Evolutionary conservation across 2,329 filamentous ascomycete genomes (phyloP), one percentile per base, ranked within the genome.

Genomic region (Penicillium palitans): DNA sequence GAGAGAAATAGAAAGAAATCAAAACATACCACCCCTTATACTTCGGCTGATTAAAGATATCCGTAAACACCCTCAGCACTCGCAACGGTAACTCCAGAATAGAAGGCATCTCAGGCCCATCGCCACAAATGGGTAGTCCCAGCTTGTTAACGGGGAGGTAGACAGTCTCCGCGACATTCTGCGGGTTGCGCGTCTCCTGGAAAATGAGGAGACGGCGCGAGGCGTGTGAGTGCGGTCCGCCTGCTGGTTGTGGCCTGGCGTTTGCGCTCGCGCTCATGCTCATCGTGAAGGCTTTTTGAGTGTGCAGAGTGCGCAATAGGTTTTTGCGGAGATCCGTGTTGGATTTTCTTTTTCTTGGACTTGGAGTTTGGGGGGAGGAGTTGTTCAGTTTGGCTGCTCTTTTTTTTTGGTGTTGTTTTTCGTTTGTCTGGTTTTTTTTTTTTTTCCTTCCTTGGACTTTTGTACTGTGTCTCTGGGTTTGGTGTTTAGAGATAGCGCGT

Each of bases 1-100:
- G 35, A 58, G 29, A 27, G 39, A 42, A 19, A 44, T 21, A 21
- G 27, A 27, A n/a, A 40, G 41, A 54, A 47, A 52, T 35, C 29
- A 48, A 35, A 15, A 59, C 52, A 40, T 63, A 76, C 73, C 73
- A 76, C 37, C 72, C 72, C 64, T 74, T 74, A 64, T 73, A 76
- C 59, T 71, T 74, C 2, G 68, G 69, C 54, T 70, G 66, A 63
- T 75, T 75, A 31, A 76, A 76, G 57, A 75, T 72, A 39, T 75
- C 73, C 41, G 73, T 76, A 60, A 76, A 75, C n/a, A 67, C 71
- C 47, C 61, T 68, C 58, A 76, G 35, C 27, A 72, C 69, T 13
- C 70, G 63, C 57, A 76, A 49, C 25, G 73, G 73, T 46, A 76
- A 52, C 29, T 75, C 71, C 39, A 74, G 52, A 7, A 76, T 68